Conservation (phyloP, 768 basidiomycete species). For the Mycena vitilis region DNA sequence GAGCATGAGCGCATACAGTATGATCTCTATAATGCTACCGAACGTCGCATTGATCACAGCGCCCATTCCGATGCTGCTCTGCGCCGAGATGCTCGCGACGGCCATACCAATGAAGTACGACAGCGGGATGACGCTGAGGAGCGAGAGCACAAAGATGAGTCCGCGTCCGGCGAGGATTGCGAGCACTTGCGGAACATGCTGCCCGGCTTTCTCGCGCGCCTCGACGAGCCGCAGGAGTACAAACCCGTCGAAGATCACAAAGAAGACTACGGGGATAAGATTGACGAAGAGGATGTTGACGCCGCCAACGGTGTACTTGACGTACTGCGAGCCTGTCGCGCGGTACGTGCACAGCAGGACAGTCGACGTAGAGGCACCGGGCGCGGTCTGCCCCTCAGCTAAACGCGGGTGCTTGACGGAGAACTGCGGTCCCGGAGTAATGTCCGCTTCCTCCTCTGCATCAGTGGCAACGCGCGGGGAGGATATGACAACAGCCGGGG, state of each 20-base stretch:
- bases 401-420: conserved; percentile 80
- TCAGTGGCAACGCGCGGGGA: conserved; percentile 42
- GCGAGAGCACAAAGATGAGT: conserved; percentile 84
- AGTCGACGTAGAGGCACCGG: conserved; percentile 76
- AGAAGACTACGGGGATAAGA: conserved; percentile 91
- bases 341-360: conserved; percentile 95
- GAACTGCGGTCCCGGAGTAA: conserved; percentile 54
- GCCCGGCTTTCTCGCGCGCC: conserved; percentile 61
- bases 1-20: conserved; percentile 91
- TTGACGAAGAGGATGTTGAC: conserved; percentile 99
- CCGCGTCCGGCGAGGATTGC: conserved; percentile 76
- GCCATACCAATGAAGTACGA: conserved; percentile 99
- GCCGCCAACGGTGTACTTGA: conserved; percentile 98
- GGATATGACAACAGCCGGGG: conserved; percentile 72
- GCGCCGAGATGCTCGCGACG: conserved; percentile 98
- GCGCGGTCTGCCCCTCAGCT: conserved; percentile 90
- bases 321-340: conserved; percentile 91
- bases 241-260: conserved; percentile 94
- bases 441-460: conserved; percentile 38
- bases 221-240: conserved; percentile 82
- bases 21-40: conserved; percentile 97
- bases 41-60: conserved; percentile 99
- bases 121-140: conserved; percentile 94
- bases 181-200: conserved; percentile 74
- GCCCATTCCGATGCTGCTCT: conserved; percentile 98